Conservation (phyloP, 768 basidiomycete genomes). For the Sporobolomyces roseus region DNA sequence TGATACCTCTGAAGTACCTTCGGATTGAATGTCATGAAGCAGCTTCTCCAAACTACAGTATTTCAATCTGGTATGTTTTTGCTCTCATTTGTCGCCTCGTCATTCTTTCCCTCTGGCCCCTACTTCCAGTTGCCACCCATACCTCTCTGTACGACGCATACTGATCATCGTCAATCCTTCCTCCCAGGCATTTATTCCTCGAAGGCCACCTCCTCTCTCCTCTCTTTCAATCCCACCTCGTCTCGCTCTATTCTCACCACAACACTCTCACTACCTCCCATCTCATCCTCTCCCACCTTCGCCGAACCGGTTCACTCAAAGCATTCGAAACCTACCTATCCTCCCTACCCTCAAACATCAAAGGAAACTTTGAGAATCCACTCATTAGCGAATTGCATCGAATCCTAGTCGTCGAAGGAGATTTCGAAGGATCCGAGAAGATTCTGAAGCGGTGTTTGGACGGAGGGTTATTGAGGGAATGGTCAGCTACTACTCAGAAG, state of each 20-base stretch:
- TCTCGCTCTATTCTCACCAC: background rate
- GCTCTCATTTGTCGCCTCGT: too few relatives aligned
- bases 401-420: constrained; percentile 19
- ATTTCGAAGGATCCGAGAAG: constrained; percentile 16
- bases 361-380: too few relatives aligned
- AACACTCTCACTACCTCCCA: background rate
- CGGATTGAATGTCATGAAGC: constrained; percentile 32
- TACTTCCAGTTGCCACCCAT: too few relatives aligned
- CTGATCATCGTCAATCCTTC: background rate
- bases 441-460: background rate
- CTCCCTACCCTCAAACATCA: constrained; percentile 11
- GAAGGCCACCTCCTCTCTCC: background rate
- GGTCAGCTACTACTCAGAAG: background rate
- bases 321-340: constrained; percentile 16
- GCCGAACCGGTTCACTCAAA: constrained; percentile 12
- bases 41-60: constrained; percentile 20
- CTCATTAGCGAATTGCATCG: too few relatives aligned
- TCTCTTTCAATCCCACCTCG: background rate
- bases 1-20: constrained; percentile 30
- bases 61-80: constrained; percentile 33
- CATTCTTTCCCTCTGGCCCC: too few relatives aligned
- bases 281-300: constrained; percentile 36
- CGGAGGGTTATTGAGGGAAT: constrained; percentile 15
- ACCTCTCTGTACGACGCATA: background rate
- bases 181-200: constrained; percentile 35